Evolutionary conservation across 2,329 filamentous ascomycete species (phyloP).

Genomic region (Aspergillus sp.): DNA sequence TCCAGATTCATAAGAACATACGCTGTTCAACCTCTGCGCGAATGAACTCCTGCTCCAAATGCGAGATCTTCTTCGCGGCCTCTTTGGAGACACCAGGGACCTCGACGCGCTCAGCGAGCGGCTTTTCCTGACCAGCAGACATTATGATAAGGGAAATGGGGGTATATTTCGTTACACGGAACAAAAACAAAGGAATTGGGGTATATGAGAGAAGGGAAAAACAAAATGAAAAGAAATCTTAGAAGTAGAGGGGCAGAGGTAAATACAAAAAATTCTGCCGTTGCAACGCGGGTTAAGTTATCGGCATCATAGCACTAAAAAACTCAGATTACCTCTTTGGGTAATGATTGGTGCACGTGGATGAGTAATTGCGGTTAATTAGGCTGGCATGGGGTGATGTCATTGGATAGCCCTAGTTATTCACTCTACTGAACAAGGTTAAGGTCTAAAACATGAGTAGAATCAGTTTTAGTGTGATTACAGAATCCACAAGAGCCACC

Average conservation of each 20-base stretch:
- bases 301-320: too few relatives aligned
- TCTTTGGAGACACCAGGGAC: conserved; percentile 41
- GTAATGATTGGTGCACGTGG: too few relatives aligned
- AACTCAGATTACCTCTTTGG: too few relatives aligned
- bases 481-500: too few relatives aligned
- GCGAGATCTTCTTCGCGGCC: conserved; percentile 54
- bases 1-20: conserved; percentile 32
- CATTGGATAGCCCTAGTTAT: too few relatives aligned
- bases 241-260: not conserved
- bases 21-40: conserved; percentile 75
- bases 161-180: not conserved
- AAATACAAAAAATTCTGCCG: not conserved
- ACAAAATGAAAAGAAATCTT: not conserved
- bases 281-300: too few relatives aligned
- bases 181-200: not conserved
- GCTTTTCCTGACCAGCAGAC: conserved; percentile 20
- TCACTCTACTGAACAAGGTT: too few relatives aligned
- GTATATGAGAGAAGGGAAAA: not conserved
- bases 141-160: conserved; percentile 5
- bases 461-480: too few relatives aligned
- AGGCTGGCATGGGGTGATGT: too few relatives aligned
- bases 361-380: too few relatives aligned
- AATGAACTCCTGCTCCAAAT: conserved; percentile 77
- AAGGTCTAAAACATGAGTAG: too few relatives aligned
- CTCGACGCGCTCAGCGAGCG: conserved; percentile 30